Evolutionary conservation across 306 rosid species (phyloP).

Genomic region (Inga laurina): DNA sequence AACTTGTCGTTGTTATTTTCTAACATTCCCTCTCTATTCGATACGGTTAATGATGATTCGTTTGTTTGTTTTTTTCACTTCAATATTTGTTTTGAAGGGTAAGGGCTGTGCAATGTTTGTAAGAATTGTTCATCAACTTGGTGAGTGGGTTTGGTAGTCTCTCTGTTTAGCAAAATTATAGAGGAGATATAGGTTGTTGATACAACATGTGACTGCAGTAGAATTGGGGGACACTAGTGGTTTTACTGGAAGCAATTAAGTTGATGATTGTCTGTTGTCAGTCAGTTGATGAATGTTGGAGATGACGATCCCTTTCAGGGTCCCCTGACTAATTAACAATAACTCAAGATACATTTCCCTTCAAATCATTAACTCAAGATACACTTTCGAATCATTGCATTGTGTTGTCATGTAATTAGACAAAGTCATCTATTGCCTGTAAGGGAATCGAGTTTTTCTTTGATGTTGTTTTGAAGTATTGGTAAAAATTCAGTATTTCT

Average conservation of each 20-base stretch:
- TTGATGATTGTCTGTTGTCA: constrained; percentile 11
- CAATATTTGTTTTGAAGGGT: not conserved
- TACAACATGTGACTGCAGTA: not conserved
- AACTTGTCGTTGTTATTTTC: not conserved
- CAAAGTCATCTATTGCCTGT: constrained; percentile 8
- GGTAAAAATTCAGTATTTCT: not conserved
- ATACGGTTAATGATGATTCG: not conserved
- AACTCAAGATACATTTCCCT: constrained; percentile 7
- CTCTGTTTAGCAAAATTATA: constrained; percentile 1
- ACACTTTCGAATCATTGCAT: not conserved
- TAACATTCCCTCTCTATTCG: not conserved
- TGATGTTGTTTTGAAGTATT: not conserved
- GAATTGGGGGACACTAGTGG: not conserved
- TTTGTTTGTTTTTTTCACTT: not conserved
- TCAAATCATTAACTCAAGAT: not conserved
- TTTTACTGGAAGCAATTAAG: constrained; percentile 21
- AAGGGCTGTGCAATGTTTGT: not conserved
- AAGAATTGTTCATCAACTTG: not conserved
- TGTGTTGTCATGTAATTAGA: constrained; percentile 13
- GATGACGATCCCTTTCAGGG: not conserved
- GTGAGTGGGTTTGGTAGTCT: constrained; percentile 16
- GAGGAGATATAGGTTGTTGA: not conserved
- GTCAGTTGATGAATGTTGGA: constrained; percentile 6
- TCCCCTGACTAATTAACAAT: constrained; percentile 1
- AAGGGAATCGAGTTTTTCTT: not conserved